Evolutionary conservation across 768 basidiomycete species (phyloP), one percentile per base, ranked within the genome.

Genomic region (Podaxis rugospora): DNA sequence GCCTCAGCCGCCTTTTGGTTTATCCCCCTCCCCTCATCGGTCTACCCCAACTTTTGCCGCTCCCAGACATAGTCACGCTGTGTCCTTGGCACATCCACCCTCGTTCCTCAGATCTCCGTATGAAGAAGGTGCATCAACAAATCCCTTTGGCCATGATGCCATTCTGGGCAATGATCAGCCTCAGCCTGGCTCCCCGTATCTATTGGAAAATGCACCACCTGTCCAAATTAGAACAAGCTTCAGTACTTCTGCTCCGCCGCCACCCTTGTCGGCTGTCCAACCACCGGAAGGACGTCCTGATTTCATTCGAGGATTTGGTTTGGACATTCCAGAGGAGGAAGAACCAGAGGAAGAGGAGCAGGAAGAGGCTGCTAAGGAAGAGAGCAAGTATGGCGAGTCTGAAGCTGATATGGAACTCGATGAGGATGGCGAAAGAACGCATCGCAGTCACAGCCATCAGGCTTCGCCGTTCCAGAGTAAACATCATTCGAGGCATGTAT

Each of bases 251-350:
- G 32, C 53, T 27, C 54, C 47, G 4, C 44, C 51, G 5, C 80
- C 79, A 10, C 66, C 78, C 52, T 63, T 78, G 59, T 71, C 78
- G 39, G 66, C 80, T 47, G 77, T 79, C 23, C 67, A 68, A 32
- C 78, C 78, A 18, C 78, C 81, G 5, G 75, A 81, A 59, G 86
- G 79, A 47, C 79, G 84, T 37, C 84, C 88, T 4, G 91, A 94
- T 71, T 94, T 93, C 68, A 73, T 75, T 52, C 81, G 87, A 62
- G 92, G 92, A 4, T 94, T 93, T 72, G 90, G 92, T 10, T 68
- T 94, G 59, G 90, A 93, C 63, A 83, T 86, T 60, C 86, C 90
- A 2, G 86, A 90, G 62, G 90, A 92, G 67, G 86, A 82, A 39
- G 90, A 91, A 65, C 82, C 82, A 44, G 80, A 78, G 62, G 83